Conservation (phyloP, 805 yeast genomes). For the Pichia membranifaciens region DNA sequence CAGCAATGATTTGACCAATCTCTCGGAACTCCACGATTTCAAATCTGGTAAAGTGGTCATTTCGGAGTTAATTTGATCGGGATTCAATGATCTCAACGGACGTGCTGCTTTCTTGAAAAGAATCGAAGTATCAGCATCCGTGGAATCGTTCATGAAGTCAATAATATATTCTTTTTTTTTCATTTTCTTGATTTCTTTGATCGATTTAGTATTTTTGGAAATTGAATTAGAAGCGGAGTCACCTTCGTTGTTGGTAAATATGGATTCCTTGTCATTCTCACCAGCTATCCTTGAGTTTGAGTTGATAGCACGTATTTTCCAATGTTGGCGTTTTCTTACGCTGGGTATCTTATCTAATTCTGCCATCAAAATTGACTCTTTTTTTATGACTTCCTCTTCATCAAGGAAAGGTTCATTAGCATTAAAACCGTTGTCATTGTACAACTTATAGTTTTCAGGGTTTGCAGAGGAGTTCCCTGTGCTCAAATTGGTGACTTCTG, state of each 20-base stretch:
- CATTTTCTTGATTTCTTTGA: background rate
- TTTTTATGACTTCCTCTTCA: background rate
- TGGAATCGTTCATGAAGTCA: slow-evolving; percentile 22
- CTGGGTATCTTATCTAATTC: slow-evolving; percentile 2
- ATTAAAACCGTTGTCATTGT: background rate
- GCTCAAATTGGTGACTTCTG: slow-evolving; percentile 2
- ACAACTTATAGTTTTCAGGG: background rate
- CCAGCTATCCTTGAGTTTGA: background rate
- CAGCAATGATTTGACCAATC: slow-evolving; percentile 59
- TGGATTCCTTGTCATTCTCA: background rate
- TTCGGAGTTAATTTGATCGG: slow-evolving; percentile 4
- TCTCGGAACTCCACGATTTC: slow-evolving; percentile 59
- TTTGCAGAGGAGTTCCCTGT: background rate
- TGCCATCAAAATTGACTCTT: slow-evolving; percentile 2
- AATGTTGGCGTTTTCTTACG: slow-evolving; percentile 1
- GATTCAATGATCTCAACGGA: background rate
- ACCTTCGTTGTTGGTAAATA: background rate
- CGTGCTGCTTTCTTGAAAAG: slow-evolving; percentile 18
- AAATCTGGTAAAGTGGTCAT: slow-evolving; percentile 29
- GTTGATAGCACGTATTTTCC: slow-evolving; percentile 12
- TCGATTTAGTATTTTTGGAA: background rate
- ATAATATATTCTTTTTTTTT: slow-evolving; percentile 10
- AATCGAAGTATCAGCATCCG: slow-evolving; percentile 17
- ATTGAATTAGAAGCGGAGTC: background rate
- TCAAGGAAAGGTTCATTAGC: background rate